Percentiles rank a stretch among this genome's conserved stretches.
phyloP scores from a whole-genome alignment of 305 asterid species.

The Plantago coronopus region DNA sequence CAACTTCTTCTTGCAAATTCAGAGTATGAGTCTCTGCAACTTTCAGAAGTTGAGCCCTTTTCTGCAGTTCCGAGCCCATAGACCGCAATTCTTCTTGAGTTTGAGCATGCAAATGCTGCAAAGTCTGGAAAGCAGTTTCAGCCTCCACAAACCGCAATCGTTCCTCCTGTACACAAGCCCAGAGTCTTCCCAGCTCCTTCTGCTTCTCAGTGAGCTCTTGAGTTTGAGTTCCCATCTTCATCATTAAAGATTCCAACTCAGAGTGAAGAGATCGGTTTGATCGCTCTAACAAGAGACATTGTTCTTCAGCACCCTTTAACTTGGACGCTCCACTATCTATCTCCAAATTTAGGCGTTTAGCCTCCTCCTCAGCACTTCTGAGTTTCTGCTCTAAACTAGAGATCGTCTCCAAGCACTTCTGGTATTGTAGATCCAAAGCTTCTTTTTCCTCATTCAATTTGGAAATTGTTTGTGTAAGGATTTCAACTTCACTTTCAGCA shows the following conservation, averaged over 20 bases:
- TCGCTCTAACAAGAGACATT: slow-evolving; percentile 56
- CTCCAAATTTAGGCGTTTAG: slow-evolving; percentile 59
- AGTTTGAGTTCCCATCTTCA: slow-evolving; percentile 69
- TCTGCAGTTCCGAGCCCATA: slow-evolving; percentile 66
- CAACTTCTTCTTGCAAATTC: slow-evolving; percentile 64
- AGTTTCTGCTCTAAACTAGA: slow-evolving; percentile 61
- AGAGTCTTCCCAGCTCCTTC: slow-evolving; percentile 73
- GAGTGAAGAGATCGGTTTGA: slow-evolving; percentile 72
- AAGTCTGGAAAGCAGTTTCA: slow-evolving; percentile 90
- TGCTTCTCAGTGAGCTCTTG: slow-evolving; percentile 92
- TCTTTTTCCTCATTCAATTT: slow-evolving; percentile 69
- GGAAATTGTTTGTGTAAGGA: slow-evolving; percentile 53
- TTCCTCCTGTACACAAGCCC: slow-evolving; percentile 91
- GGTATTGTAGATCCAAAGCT: slow-evolving; percentile 52
- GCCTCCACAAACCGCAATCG: slow-evolving; percentile 88
- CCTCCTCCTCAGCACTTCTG: slow-evolving; percentile 56
- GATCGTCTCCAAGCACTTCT: slow-evolving; percentile 63
- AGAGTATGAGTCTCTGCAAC: slow-evolving; percentile 52
- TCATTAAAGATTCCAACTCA: slow-evolving; percentile 69
- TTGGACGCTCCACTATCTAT: slow-evolving; percentile 54
- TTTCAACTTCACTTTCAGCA: slow-evolving; percentile 70
- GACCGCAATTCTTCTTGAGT: slow-evolving; percentile 83
- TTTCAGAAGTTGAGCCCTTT: slow-evolving; percentile 52
- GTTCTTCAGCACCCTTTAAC: slow-evolving; percentile 79
- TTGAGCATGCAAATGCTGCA: slow-evolving; percentile 87